These are phyloP conservation scores for Mycena rosella DNA, from an alignment of 768 basidiomycete species.

Conservation along the genomic window DNA sequence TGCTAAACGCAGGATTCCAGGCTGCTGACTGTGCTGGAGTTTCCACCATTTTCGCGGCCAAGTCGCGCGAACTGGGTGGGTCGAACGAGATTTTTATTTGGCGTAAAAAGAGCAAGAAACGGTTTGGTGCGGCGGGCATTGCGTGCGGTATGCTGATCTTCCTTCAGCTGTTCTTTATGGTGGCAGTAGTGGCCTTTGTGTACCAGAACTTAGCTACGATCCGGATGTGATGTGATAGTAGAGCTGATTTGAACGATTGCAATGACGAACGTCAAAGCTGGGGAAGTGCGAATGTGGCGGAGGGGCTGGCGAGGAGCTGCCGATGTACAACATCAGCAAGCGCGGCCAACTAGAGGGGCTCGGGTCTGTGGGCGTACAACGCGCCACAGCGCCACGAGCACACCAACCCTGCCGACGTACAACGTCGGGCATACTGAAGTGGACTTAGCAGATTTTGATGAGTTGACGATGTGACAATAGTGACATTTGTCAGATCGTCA, in stretches of 20 bases:
- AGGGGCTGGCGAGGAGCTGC: slow-evolving; percentile 4
- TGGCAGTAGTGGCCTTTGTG: slow-evolving; percentile 3
- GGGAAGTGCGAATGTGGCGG: not conserved
- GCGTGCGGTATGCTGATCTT: slow-evolving; percentile 15
- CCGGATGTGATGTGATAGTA: slow-evolving; percentile 11
- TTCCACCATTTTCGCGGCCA: slow-evolving; percentile 28
- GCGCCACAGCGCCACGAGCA: slow-evolving; percentile 10
- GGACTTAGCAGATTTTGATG: not conserved
- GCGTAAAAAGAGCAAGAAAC: slow-evolving; percentile 22
- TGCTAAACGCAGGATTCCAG: slow-evolving; percentile 20
- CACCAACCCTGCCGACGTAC: slow-evolving; percentile 20
- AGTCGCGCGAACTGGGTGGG: slow-evolving; percentile 19
- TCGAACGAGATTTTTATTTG: slow-evolving; percentile 26
- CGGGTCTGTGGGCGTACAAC: slow-evolving; percentile 21
- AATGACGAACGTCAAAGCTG: slow-evolving; percentile 5
- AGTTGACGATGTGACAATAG: not conserved
- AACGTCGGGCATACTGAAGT: slow-evolving; percentile 19
- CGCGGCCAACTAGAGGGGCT: not conserved
- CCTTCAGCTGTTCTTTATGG: slow-evolving; percentile 22
- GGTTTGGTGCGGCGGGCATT: slow-evolving; percentile 12
- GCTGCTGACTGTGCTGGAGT: slow-evolving; percentile 24
- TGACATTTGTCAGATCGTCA: not conserved
- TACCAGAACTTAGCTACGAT: slow-evolving; percentile 13
- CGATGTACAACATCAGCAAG: slow-evolving; percentile 30
- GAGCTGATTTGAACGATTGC: not conserved